Conservation (phyloP, 371 early-diverging fungal genomes). For the Actinomucor elegans region DNA sequence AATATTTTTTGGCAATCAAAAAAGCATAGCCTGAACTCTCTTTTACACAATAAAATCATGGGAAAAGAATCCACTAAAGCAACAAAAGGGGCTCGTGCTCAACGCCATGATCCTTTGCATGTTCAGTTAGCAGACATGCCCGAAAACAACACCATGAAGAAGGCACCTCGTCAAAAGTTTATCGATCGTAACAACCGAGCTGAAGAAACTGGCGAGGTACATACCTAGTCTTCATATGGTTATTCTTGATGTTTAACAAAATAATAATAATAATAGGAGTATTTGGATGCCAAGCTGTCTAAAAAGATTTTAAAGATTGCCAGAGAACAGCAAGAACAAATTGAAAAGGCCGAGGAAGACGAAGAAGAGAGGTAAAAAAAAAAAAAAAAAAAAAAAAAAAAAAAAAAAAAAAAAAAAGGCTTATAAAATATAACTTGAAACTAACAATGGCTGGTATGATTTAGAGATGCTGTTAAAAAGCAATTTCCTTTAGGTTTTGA, state of each 20-base stretch:
- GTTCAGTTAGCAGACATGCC: constrained; percentile 67
- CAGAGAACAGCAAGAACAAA: constrained; percentile 88
- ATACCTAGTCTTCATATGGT: no score
- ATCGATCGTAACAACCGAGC: constrained; percentile 58
- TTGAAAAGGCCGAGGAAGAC: constrained; percentile 45
- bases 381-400: no score
- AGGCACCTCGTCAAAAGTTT: constrained; percentile 63
- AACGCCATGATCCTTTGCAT: constrained; percentile 80
- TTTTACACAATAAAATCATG: constrained; percentile 13
- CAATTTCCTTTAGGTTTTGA: constrained; percentile 42
- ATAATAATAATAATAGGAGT: constrained; percentile 46
- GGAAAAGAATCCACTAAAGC: constrained; percentile 36
- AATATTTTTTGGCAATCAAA: constrained; percentile 3
- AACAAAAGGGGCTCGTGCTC: constrained; percentile 26
- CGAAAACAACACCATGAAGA: constrained; percentile 39
- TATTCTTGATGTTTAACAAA: no score
- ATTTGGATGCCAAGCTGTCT: constrained; percentile 88
- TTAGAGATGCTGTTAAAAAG: constrained; percentile 5
- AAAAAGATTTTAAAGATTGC: constrained; percentile 86
- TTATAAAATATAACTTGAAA: no score
- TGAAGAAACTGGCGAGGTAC: constrained; percentile 43
- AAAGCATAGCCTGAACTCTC: no score
- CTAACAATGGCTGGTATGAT: no score
- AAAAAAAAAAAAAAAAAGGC: no score
- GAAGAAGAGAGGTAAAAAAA: constrained; percentile 31